These are phyloP conservation scores for Phytophthora meadii DNA, from an alignment of 352 stramenopile species.

Conservation along the genomic window DNA sequence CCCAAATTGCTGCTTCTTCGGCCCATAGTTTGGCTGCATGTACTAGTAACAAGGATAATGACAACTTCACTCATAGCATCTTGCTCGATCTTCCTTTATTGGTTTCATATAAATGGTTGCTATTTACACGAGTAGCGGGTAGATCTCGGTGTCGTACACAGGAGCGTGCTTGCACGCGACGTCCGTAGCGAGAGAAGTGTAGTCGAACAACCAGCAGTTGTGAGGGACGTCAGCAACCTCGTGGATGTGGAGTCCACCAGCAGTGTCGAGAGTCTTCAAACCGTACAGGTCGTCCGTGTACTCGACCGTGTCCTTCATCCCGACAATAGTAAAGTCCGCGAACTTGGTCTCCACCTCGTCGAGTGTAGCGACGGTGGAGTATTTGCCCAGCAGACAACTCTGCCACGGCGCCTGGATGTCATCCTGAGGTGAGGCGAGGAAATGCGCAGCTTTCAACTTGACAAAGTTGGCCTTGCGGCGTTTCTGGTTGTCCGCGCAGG, in stretches of 20 bases:
- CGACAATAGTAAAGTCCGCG: slow-evolving; percentile 30
- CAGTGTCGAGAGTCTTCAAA: slow-evolving; percentile 42
- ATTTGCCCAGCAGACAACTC: slow-evolving; percentile 41
- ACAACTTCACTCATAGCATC: too few relatives aligned
- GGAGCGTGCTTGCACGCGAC: slow-evolving; percentile 29
- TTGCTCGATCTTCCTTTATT: too few relatives aligned
- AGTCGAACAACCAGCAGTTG: slow-evolving; percentile 54
- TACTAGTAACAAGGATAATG: too few relatives aligned
- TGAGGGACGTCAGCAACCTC: slow-evolving; percentile 35
- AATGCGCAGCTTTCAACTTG: slow-evolving; percentile 49
- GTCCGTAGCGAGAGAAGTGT: slow-evolving; percentile 35
- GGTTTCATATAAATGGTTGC: background rate
- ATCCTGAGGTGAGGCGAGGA: slow-evolving; percentile 55
- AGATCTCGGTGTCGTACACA: slow-evolving; percentile 41
- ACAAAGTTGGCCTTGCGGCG: slow-evolving; percentile 54
- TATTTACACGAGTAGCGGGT: slow-evolving; percentile 33
- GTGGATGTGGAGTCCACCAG: slow-evolving; percentile 32
- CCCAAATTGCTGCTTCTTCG: too few relatives aligned
- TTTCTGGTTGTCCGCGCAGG: slow-evolving; percentile 23
- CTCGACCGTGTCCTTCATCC: slow-evolving; percentile 44
- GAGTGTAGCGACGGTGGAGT: slow-evolving; percentile 39
- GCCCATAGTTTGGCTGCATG: too few relatives aligned
- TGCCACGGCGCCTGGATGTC: slow-evolving; percentile 55
- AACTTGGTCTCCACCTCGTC: slow-evolving; percentile 46
- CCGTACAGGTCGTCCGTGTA: slow-evolving; percentile 49